Evolutionary conservation across 352 stramenopile genomes (phyloP).

Genomic region (Globisporangium lucens): DNA sequence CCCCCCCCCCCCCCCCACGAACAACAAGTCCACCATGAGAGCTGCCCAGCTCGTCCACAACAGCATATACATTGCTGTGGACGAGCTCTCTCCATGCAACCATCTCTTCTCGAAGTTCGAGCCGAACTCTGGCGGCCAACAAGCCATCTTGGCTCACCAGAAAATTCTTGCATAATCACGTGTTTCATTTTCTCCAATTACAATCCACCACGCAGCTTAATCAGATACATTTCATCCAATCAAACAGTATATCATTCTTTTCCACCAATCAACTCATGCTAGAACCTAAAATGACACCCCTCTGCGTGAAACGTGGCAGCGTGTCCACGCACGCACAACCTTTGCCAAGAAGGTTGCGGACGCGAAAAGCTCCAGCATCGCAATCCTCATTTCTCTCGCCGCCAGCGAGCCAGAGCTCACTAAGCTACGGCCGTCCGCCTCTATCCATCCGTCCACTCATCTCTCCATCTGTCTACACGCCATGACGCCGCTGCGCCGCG

Average conservation of each 20-base stretch:
- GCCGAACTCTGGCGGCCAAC: not conserved
- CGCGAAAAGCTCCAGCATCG: not conserved
- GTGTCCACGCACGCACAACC: slow-evolving; percentile 1
- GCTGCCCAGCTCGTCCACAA: not conserved
- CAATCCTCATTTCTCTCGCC: slow-evolving; percentile 11
- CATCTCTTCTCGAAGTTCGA: not conserved
- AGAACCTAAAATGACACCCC: slow-evolving; percentile 7
- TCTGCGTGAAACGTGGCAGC: slow-evolving; percentile 1
- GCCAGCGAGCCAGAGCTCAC: not conserved
- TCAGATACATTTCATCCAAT: not conserved
- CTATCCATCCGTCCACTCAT: not conserved
- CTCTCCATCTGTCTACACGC: not conserved
- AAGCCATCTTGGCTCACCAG: not conserved
- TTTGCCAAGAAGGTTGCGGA: not conserved
- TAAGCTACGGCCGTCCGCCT: not conserved
- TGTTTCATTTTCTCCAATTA: not conserved
- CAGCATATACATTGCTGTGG: not conserved
- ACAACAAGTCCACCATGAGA: not conserved
- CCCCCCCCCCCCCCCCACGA: too few relatives aligned
- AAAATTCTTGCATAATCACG: not conserved
- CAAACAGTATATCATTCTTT: not conserved
- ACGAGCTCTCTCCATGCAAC: not conserved
- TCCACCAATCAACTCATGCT: not conserved
- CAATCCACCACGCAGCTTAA: not conserved
- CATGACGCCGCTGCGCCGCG: slow-evolving; percentile 5